phyloP scores from a whole-genome alignment of 257 asterid genomes.

The Vinca minor region DNA sequence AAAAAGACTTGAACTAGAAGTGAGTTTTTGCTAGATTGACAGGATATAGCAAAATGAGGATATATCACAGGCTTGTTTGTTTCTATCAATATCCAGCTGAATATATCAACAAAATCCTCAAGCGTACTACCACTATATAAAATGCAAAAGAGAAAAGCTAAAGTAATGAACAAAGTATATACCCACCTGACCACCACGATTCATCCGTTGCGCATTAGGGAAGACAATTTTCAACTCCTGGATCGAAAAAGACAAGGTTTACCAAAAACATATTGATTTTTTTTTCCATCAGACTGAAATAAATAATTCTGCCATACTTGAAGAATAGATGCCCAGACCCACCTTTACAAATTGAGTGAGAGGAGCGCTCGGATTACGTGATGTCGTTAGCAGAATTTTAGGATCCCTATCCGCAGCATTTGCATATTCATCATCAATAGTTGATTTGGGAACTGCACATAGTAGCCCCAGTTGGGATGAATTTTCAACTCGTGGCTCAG shows the following conservation, averaged over 20 bases:
- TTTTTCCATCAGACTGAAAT: not conserved
- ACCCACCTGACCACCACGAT: constrained; percentile 96
- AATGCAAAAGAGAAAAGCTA: not conserved
- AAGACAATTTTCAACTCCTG: constrained; percentile 84
- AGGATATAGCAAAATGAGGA: not conserved
- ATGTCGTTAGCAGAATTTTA: constrained; percentile 81
- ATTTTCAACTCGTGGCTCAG: not conserved
- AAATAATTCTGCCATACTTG: not conserved
- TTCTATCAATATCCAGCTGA: not conserved
- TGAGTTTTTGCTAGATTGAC: not conserved
- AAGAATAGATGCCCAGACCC: constrained; percentile 2
- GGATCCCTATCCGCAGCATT: constrained; percentile 70
- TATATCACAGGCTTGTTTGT: not conserved
- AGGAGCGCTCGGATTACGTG: constrained; percentile 92
- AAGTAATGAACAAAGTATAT: constrained; percentile 1
- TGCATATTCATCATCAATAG: constrained; percentile 93
- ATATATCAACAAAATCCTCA: not conserved
- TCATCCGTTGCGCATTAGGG: constrained; percentile 85
- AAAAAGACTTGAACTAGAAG: not conserved
- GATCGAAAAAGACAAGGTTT: not conserved
- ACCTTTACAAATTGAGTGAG: constrained; percentile 95
- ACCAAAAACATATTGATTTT: not conserved
- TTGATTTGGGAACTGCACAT: constrained; percentile 61
- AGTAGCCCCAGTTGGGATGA: not conserved
- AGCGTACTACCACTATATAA: not conserved